phyloP scores from a whole-genome alignment of 1,139 yeast genomes.

The Yamadazyma sp. region DNA sequence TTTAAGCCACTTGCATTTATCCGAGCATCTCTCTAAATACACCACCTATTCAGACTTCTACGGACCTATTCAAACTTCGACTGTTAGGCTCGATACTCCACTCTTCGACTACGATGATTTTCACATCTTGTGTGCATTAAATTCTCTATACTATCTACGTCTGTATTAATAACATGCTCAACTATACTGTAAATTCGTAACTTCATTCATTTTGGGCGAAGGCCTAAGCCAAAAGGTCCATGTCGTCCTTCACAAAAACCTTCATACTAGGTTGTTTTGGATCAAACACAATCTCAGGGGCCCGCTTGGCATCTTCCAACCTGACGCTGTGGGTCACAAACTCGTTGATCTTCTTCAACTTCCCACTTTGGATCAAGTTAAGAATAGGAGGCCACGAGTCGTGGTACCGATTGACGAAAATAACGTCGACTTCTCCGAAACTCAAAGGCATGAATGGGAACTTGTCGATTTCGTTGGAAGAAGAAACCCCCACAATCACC shows the following conservation, averaged over 20 bases:
- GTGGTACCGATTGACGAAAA: constrained; percentile 58
- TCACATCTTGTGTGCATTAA: constrained; percentile 10
- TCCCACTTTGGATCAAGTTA: constrained; percentile 40
- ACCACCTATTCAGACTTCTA: no score
- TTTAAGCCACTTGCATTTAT: neutral
- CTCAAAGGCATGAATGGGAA: constrained; percentile 69
- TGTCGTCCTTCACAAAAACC: constrained; percentile 19
- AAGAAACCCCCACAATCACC: constrained; percentile 43
- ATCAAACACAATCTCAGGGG: constrained; percentile 53
- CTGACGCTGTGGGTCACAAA: constrained; percentile 76
- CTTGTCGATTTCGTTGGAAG: constrained; percentile 67
- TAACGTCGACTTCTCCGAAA: constrained; percentile 67
- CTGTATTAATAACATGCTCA: constrained; percentile 5
- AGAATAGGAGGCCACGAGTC: constrained; percentile 54
- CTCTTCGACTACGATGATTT: no score
- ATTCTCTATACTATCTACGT: constrained; percentile 11
- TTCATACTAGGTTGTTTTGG: constrained; percentile 20
- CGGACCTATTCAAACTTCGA: no score
- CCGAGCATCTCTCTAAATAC: no score
- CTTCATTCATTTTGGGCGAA: neutral
- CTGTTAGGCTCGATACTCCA: no score
- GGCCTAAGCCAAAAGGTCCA: constrained; percentile 15
- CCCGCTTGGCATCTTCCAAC: constrained; percentile 74
- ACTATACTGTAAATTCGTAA: constrained; percentile 5
- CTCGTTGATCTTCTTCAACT: constrained; percentile 19